Evolutionary conservation across 495 filamentous ascomycete species (phyloP).

Genomic region (Amorphotheca resinae): DNA sequence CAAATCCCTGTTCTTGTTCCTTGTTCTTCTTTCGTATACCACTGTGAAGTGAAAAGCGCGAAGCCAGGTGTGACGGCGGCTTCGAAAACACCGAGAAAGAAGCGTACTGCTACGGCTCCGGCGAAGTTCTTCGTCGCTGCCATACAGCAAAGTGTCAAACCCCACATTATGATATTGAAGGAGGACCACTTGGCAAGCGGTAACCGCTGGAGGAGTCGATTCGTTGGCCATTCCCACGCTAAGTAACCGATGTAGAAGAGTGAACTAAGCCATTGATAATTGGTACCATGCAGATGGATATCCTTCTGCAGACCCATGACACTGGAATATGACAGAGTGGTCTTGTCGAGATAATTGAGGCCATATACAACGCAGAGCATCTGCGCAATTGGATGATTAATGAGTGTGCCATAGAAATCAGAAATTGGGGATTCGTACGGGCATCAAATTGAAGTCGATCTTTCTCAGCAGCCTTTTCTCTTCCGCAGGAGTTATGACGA

Average conservation of each 20-base stretch:
- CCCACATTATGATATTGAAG: conserved; percentile 38
- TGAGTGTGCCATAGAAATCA: too few relatives aligned
- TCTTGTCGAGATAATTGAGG: conserved; percentile 55
- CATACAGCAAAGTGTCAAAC: conserved; percentile 32
- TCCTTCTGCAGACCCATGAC: conserved; percentile 48
- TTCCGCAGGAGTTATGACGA: conserved; percentile 24
- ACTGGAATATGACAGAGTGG: conserved; percentile 49
- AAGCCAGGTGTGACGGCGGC: conserved; percentile 52
- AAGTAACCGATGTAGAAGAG: conserved; percentile 27
- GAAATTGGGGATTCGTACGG: conserved; percentile 23
- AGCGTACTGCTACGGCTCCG: conserved; percentile 26
- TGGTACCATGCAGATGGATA: conserved; percentile 35
- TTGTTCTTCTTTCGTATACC: conserved; percentile 52
- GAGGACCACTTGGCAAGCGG: conserved; percentile 33
- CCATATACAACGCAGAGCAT: conserved; percentile 48
- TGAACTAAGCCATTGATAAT: conserved; percentile 45
- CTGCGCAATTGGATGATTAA: background rate
- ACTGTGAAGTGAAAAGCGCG: conserved; percentile 49
- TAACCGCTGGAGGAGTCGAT: conserved; percentile 33
- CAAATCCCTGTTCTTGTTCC: conserved; percentile 32
- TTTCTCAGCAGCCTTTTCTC: conserved; percentile 38
- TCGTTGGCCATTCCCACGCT: conserved; percentile 38
- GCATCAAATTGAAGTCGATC: conserved; percentile 53
- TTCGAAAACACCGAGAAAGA: conserved; percentile 53
- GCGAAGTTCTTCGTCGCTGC: conserved; percentile 24